Percentiles rank a stretch among this genome's conserved stretches.
phyloP scores from a whole-genome alignment of 768 basidiomycete genomes.

The Suillus variegatus region DNA sequence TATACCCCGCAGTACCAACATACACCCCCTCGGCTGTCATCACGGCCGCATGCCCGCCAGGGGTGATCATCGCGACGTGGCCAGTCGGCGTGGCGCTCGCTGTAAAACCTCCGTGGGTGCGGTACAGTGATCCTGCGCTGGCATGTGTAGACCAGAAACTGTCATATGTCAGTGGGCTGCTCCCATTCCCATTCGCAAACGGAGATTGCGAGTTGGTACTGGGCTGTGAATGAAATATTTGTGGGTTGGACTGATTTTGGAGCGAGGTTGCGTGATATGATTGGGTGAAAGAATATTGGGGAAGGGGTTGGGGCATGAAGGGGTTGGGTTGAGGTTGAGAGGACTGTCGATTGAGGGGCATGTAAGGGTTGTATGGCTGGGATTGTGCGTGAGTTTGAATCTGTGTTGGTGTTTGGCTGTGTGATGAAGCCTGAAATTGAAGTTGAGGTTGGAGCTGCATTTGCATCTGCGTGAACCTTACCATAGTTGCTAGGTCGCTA shows the following conservation, averaged over 20 bases:
- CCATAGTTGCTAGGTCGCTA: slow-evolving; percentile 25
- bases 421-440: slow-evolving; percentile 1
- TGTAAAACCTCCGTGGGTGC: slow-evolving; percentile 31
- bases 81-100: slow-evolving; percentile 25
- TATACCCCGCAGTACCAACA: slow-evolving; percentile 24
- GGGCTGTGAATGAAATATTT: not conserved
- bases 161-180: slow-evolving; percentile 52
- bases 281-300: slow-evolving; percentile 8
- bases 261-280: slow-evolving; percentile 7
- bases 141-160: slow-evolving; percentile 64
- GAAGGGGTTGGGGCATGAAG: slow-evolving; percentile 17
- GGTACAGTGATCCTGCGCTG: slow-evolving; percentile 30
- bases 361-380: slow-evolving; percentile 4
- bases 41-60: slow-evolving; percentile 30
- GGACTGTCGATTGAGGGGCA: slow-evolving; percentile 2
- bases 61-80: slow-evolving; percentile 34
- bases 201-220: slow-evolving; percentile 21
- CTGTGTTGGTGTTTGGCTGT: slow-evolving; percentile 6
- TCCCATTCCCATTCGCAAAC: slow-evolving; percentile 18
- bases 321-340: slow-evolving; percentile 8
- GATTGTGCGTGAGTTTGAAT: slow-evolving; percentile 8
- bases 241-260: slow-evolving; percentile 11
- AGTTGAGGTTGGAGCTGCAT: slow-evolving; percentile 8
- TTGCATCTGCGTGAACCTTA: slow-evolving; percentile 27
- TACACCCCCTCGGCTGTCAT: slow-evolving; percentile 35